Base-by-base conservation (phyloP, 176 grass and related monocot species). In the Triticum aestivum region DNA sequence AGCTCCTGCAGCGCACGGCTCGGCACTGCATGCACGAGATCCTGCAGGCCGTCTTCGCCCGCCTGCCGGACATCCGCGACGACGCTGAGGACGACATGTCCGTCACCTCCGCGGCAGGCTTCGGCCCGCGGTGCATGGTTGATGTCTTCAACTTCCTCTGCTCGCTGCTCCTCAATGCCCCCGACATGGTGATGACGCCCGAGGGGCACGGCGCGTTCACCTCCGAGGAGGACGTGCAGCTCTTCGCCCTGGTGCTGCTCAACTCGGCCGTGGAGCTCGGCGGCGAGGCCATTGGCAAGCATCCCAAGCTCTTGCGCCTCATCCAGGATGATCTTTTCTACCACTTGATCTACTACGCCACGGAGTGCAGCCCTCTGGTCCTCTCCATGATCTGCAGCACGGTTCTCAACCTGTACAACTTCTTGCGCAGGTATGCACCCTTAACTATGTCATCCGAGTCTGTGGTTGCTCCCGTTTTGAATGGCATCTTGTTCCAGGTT, bases 321-420 rank as follows among this genome's bases (percentile, higher is more conserved):
- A 89, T 98, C 82, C 90, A 98, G 35, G 96, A 96, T 23, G 93
- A 98, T 44, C 91, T 98, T 62, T 98, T 94, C 86, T 89, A 88
- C 85, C 91, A 98, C 80, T 45, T 98, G 13, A 95, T 98, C 51
- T 82, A 88, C 81, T 82, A 90, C 33, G 91, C 93, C 18, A 89
- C 86, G 0, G 81, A 79, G 3, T 89, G 87, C 24, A 89, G 92
- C 80, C 93, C 96, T 1, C 80, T 98, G 5, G 91, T 98, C 34
- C 96, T 98, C 68, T 98, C 96, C 49, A 98, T 96, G 92, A 98
- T 98, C 89, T 98, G 96, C 82, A 98, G 96, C 88, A 92, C 96
- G 0, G 91, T 93, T 20, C 81, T 98, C 9, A 94, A 98, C 75
- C 86, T 98, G 9, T 98, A 98, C 85, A 90, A 98, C 66, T 95